Evolutionary conservation across 2,329 filamentous ascomycete species (phyloP), one percentile per base, ranked within the genome.

Genomic region (Colletotrichum somersetense): DNA sequence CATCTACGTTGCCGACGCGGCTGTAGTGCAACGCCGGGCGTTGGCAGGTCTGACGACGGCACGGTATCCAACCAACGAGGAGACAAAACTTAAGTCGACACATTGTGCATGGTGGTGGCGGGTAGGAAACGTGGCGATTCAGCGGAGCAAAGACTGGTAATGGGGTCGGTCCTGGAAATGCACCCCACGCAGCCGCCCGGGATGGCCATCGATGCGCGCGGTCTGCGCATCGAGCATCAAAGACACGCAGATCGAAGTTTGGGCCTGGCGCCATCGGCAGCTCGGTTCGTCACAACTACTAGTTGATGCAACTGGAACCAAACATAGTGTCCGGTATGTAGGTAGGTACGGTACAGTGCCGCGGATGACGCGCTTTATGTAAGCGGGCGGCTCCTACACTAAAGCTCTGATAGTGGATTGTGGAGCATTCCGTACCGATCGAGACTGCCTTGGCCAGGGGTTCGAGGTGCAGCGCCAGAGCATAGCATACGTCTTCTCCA

Each of bases 191-290:
- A 50, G 38, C 20, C 59, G 52, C 23, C 38, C 12, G 44, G 53
- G n/a, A 12, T 33, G 35, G 20, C 62, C 44, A 33, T 68, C 69
- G 56, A 64, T 65, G 52, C 14, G n/a, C 20, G 66, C 53, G 20
- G 38, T 61, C 46, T 69, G 53, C 50, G 61, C 59, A 72, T 70
- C 48, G 66, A 61, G 59, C 40, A 50, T 71, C 18, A 50, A 48
- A 26, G 12, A 30, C 48, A 67, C 55, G 59, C 53, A 57, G 70
- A 72, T 72, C 70, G 66, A 70, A 48, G 14, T 42, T 50, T 35
- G 55, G 30, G 38, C 30, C 48, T 48, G 46, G 42, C 35, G 40
- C 58, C 55, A 72, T 72, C 61, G 66, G 69, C 30, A 26, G 14
- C 23, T 68, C 33, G 48, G 58, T 53, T 48, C 30, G 48, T 65